Percentiles rank a stretch among this genome's conserved stretches.
These are phyloP conservation scores for Fraxinus cuspidata DNA, from an alignment of 257 asterid species.

Conservation along the genomic window DNA sequence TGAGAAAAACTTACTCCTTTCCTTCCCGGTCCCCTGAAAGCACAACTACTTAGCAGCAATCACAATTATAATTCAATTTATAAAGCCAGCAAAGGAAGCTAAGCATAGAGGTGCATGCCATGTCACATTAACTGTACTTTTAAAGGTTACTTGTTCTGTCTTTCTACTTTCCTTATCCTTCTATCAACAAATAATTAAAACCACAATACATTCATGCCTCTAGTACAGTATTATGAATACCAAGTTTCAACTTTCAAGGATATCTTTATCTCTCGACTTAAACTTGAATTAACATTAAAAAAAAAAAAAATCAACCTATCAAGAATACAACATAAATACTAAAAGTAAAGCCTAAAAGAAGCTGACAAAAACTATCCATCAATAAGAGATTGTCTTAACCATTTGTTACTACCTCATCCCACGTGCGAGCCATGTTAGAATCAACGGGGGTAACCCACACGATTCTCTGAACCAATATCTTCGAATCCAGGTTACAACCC, in stretches of 20 bases:
- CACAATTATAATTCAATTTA: constrained; percentile 2
- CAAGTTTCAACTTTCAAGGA: neutral
- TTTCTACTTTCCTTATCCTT: neutral
- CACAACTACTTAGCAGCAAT: constrained; percentile 9
- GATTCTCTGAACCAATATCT: too few relatives aligned
- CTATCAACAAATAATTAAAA: neutral
- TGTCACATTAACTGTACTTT: neutral
- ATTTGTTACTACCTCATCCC: neutral
- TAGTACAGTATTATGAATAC: neutral
- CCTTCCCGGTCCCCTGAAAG: constrained; percentile 57
- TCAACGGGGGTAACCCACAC: too few relatives aligned
- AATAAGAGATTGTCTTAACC: neutral
- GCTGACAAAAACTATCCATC: neutral
- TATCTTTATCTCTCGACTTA: neutral
- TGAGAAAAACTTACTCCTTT: constrained; percentile 38
- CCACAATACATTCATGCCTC: neutral
- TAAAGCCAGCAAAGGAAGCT: neutral
- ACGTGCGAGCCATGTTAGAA: too few relatives aligned
- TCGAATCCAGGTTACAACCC: too few relatives aligned
- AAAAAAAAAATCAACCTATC: neutral
- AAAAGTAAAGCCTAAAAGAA: neutral
- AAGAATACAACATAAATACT: neutral
- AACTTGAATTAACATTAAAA: neutral
- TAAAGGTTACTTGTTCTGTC: neutral
- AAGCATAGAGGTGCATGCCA: neutral